phyloP scores from a whole-genome alignment of 164 flowering plant genomes.

The Kalanchoe fedtschenkoi region DNA sequence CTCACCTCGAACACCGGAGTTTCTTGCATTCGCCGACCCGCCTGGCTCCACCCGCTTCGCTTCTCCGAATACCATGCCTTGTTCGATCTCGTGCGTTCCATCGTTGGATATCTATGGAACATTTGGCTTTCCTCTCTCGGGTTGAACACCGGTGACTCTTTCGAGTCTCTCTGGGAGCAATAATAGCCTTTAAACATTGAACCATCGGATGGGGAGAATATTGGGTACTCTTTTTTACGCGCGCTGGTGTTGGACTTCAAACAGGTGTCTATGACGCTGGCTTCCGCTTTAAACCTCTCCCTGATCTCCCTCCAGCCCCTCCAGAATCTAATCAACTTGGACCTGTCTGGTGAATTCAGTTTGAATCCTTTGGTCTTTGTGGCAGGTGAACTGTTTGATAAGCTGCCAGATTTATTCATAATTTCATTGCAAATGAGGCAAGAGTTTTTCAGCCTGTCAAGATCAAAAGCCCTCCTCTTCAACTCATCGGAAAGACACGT shows the following conservation, averaged over 20 bases:
- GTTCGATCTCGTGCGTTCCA: slow-evolving; percentile 15
- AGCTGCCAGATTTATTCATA: slow-evolving; percentile 8
- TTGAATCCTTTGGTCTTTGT: slow-evolving; percentile 7
- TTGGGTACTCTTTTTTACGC: slow-evolving; percentile 30
- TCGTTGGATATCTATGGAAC: slow-evolving; percentile 20
- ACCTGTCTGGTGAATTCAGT: not conserved
- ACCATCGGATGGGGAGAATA: slow-evolving; percentile 34
- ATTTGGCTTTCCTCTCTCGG: slow-evolving; percentile 12
- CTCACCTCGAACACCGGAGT: slow-evolving; percentile 33
- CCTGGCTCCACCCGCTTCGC: slow-evolving; percentile 7
- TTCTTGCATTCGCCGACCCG: slow-evolving; percentile 20
- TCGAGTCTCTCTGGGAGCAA: slow-evolving; percentile 15
- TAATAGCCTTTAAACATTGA: slow-evolving; percentile 12
- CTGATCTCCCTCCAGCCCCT: slow-evolving; percentile 26
- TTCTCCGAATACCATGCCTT: slow-evolving; percentile 16
- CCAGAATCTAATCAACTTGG: slow-evolving; percentile 13
- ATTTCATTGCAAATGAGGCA: slow-evolving; percentile 41
- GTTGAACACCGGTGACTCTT: slow-evolving; percentile 21
- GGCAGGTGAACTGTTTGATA: not conserved
- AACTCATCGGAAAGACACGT: slow-evolving; percentile 40
- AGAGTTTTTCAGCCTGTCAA: slow-evolving; percentile 29
- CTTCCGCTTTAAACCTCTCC: slow-evolving; percentile 49
- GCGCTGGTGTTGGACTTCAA: slow-evolving; percentile 23
- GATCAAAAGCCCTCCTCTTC: slow-evolving; percentile 45
- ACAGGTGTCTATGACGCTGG: slow-evolving; percentile 42